These are phyloP conservation scores for Colletotrichum sp. DNA, from an alignment of 2,329 filamentous ascomycete genomes.

Conservation along the genomic window DNA sequence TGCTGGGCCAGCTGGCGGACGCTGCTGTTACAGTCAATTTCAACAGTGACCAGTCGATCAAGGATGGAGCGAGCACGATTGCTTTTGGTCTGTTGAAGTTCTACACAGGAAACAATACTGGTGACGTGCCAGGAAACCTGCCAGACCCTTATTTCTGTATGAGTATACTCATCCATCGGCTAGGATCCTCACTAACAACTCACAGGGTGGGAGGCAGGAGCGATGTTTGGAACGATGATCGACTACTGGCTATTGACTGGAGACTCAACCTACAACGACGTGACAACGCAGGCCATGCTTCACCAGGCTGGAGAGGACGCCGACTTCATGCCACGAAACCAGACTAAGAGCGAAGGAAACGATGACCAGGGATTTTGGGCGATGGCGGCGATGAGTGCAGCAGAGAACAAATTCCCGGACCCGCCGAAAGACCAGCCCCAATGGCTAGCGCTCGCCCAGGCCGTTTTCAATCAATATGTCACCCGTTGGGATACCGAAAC, in stretches of 20 bases:
- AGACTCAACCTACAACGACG: conserved; percentile 67
- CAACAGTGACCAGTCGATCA: conserved; percentile 34
- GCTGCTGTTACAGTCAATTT: conserved; percentile 12
- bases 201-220: conserved; percentile 75
- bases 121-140: conserved; percentile 62
- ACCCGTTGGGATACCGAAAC: conserved; percentile 69
- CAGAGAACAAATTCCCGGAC: conserved; percentile 77
- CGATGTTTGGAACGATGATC: conserved; percentile 73
- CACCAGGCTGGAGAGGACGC: conserved; percentile 64
- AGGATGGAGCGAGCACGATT: conserved; percentile 39
- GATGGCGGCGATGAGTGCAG: conserved; percentile 79
- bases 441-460: conserved; percentile 81
- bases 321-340: conserved; percentile 72
- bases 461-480: conserved; percentile 80
- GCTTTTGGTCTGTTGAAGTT: conserved; percentile 42
- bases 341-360: conserved; percentile 67
- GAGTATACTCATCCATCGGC: conserved; percentile 40
- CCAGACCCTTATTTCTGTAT: conserved; percentile 69
- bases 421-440: conserved; percentile 66
- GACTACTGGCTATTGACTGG: conserved; percentile 77
- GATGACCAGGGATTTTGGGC: conserved; percentile 87
- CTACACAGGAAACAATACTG: conserved; percentile 61
- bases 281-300: conserved; percentile 62
- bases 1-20: conserved; percentile 4
- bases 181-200: conserved; percentile 49